Evolutionary conservation across 805 yeast genomes (phyloP), one percentile per base, ranked within the genome.

Genomic region (Isabelozyma pseudorhagii): DNA sequence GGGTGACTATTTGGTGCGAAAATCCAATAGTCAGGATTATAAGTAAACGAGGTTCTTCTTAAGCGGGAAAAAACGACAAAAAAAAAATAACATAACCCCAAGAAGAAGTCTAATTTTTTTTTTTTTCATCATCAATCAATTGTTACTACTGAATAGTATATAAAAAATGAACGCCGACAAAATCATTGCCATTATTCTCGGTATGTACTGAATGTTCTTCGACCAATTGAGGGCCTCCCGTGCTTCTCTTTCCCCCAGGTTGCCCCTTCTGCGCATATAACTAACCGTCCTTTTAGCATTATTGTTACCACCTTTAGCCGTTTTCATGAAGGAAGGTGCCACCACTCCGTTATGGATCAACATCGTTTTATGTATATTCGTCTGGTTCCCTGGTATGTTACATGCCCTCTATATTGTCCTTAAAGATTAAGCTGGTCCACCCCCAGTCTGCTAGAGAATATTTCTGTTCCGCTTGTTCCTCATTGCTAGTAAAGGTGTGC

Each of bases 331-430:
- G 54, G 79, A 77, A 58, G 94, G 93, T 53, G 75, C 81, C 56
- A 82, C 87, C 55, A 72, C 77, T 46, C 87, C 79, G 46, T 80
- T 86, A 61, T 70, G 85, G 67, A 78, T 87, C 63, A 86, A 85
- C 75, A 62, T 84, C 56, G 66, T 84, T 52, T 77, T 83, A 59
- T 82, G 87, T 75, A 53, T 74, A 58, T 84, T 80, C 65, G 68
- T 75, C 56, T 83, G 84, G 83, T 84, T 87, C 84, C 94, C 94
- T 61, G 92, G 85, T 72, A 85, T 86, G 69, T 69, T 87, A 57
- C 89, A 86, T 64, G 93, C 93, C 47, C 66, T 85, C 56, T 87
- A 82, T 70, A 71, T 85, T 62, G 89, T 82, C 38, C 60, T 72
- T 51, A 64, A 58, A 50, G 55, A 59, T 50, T 66, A 64, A 42